Evolutionary conservation across 805 yeast genomes (phyloP).

Genomic region (Grigorovia yakushimaensis): DNA sequence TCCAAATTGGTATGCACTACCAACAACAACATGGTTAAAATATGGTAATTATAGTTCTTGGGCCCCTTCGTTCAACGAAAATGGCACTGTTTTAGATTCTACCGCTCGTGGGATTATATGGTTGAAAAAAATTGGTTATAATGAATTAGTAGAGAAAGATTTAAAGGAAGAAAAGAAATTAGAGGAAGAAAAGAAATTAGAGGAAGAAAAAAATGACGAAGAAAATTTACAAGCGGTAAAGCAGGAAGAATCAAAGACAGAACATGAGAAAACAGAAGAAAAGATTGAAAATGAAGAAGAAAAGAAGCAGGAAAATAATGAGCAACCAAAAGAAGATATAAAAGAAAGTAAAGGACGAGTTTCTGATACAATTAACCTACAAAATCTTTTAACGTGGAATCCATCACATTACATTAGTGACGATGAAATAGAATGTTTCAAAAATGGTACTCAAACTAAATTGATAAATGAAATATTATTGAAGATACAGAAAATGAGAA

Average conservation of each 20-base stretch:
- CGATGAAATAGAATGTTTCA: conserved; percentile 42
- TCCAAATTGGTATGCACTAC: conserved; percentile 56
- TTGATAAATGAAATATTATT: conserved; percentile 37
- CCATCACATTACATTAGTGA: conserved; percentile 40
- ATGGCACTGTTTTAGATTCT: conserved; percentile 42
- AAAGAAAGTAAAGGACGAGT: background rate
- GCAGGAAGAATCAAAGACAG: background rate
- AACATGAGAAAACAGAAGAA: background rate
- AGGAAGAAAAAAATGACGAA: conserved; percentile 3
- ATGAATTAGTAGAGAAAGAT: conserved; percentile 23
- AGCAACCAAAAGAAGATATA: background rate
- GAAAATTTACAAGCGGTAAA: background rate
- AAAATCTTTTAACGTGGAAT: conserved; percentile 41
- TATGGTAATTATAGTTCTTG: conserved; percentile 41
- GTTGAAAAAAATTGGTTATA: conserved; percentile 45
- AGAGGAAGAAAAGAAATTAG: conserved; percentile 2
- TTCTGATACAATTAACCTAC: conserved; percentile 23
- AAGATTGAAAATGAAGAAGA: background rate
- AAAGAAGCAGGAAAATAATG: background rate
- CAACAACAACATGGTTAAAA: conserved; percentile 57
- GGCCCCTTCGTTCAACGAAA: conserved; percentile 60
- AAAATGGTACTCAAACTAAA: conserved; percentile 33
- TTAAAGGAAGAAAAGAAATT: conserved; percentile 7
- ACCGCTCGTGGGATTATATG: conserved; percentile 42
- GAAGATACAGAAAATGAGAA: conserved; percentile 43